Base-by-base conservation (phyloP, 2,329 filamentous ascomycete genomes). In the Biscogniauxia marginata region DNA sequence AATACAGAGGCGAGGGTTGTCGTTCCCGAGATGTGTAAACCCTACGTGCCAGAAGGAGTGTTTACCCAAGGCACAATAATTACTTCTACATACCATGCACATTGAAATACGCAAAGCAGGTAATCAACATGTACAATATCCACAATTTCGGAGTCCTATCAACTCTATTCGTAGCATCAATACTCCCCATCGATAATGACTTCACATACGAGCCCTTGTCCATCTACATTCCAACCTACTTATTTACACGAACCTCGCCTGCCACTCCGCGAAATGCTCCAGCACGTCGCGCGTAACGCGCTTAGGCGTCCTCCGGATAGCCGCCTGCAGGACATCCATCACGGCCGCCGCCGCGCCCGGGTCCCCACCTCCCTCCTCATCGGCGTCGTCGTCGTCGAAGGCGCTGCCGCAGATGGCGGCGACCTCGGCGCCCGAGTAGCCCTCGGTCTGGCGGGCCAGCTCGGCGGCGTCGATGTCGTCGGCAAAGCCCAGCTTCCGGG, bases 391-490 rank as follows among this genome's bases (percentile, higher is more conserved):
- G 44, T 70, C 75, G 53, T 75, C 70, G 11, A 78, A 80, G 4
- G 75, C 72, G 51, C 75, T 68, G 4, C 76, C 73, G 63, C 81
- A 83, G 3, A 84, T 78, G 4, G 76, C 77, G 55, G 79, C 75
- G 57, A 97, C 84, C 73, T 97, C 93, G 0, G 93, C 92, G 2
- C 93, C 93, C 1, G 91, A 95, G 71, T 90, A 91, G 0, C 91
- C 91, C 7, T 92, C 87, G 0, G 89, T 89, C 48, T 76, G 72
- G 16, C 70, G 67, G 4, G 90, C 89, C 24, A 96, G 74, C 49
- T 79, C 75, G 0, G 79, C 74, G 7, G 91, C 71, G 66, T 91
- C 84, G 13, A 96, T 83, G 53, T 90, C 87, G 0, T 76, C 68
- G 1, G 74, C 72, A 48, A 91, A 76, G 20, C 82, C 77, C 51